Conservation (phyloP, 306 rosid species). For the Lablab purpureus region DNA sequence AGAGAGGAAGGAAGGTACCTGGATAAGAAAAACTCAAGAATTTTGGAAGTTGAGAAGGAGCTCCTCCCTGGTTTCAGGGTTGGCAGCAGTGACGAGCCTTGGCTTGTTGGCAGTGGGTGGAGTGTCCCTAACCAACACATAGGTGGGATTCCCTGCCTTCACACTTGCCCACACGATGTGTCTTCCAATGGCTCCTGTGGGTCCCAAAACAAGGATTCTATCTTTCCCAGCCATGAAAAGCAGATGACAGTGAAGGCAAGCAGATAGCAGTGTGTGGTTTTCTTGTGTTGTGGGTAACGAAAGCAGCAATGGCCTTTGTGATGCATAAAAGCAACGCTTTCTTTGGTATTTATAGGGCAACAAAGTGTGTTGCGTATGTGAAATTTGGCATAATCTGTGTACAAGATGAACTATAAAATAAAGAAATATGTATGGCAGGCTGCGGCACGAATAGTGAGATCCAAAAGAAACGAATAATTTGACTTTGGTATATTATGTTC, state of each 20-base stretch:
- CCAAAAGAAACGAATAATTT: neutral
- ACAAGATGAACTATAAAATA: neutral
- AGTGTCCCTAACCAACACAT: slow-evolving; percentile 49
- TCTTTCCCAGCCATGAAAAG: slow-evolving; percentile 45
- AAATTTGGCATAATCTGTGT: neutral
- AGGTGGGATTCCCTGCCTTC: slow-evolving; percentile 55
- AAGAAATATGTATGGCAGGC: neutral
- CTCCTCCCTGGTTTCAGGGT: slow-evolving; percentile 50
- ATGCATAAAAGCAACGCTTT: neutral
- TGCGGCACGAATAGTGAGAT: neutral
- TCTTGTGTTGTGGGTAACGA: neutral
- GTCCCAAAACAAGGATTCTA: slow-evolving; percentile 53
- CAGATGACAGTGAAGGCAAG: neutral
- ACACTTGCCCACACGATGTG: slow-evolving; percentile 52
- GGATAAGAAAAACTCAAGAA: slow-evolving; percentile 42
- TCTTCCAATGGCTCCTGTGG: slow-evolving; percentile 51
- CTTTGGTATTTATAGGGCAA: slow-evolving; percentile 22
- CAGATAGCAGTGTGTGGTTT: neutral
- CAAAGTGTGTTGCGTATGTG: too few relatives aligned
- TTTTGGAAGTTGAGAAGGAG: slow-evolving; percentile 46
- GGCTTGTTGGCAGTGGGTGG: neutral
- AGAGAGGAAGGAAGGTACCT: slow-evolving; percentile 33
- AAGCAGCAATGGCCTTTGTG: neutral
- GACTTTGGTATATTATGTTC: too few relatives aligned
- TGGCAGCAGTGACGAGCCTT: slow-evolving; percentile 36